Evolutionary conservation across 495 filamentous ascomycete species (phyloP).

Genomic region (Bryoglossum gracile): DNA sequence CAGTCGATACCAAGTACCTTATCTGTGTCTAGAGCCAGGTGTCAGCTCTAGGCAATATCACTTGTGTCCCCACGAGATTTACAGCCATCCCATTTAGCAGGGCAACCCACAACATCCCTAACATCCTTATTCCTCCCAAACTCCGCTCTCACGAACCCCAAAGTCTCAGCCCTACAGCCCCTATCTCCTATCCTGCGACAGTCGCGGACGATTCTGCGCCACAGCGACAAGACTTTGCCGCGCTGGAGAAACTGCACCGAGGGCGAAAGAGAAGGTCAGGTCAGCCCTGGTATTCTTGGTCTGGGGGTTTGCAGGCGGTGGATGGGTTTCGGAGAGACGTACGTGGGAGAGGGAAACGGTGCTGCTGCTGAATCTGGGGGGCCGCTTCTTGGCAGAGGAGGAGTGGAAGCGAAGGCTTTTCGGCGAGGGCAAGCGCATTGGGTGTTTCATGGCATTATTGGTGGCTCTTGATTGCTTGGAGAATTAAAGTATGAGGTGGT

Average conservation of each 20-base stretch:
- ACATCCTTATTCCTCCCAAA: constrained; percentile 67
- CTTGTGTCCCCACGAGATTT: too few species aligned
- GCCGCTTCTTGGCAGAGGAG: constrained; percentile 20
- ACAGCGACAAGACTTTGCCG: constrained; percentile 45
- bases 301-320: neutral
- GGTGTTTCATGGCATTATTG: constrained; percentile 26
- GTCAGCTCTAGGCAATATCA: constrained; percentile 10
- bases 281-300: neutral
- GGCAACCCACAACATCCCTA: constrained; percentile 55
- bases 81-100: neutral
- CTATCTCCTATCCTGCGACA: constrained; percentile 42
- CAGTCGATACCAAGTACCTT: constrained; percentile 48
- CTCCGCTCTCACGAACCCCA: constrained; percentile 63
- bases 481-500: neutral
- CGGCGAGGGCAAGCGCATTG: constrained; percentile 20
- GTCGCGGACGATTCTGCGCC: constrained; percentile 48
- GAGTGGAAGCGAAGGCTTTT: constrained; percentile 34
- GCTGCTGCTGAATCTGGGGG: constrained; percentile 17
- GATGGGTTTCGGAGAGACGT: constrained; percentile 11
- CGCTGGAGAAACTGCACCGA: constrained; percentile 51
- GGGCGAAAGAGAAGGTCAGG: neutral
- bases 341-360: constrained; percentile 46
- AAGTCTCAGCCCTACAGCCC: constrained; percentile 55
- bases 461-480: neutral
- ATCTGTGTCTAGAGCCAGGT: constrained; percentile 34